Evolutionary conservation across 306 rosid species (phyloP).

Genomic region (Rosa chinensis): DNA sequence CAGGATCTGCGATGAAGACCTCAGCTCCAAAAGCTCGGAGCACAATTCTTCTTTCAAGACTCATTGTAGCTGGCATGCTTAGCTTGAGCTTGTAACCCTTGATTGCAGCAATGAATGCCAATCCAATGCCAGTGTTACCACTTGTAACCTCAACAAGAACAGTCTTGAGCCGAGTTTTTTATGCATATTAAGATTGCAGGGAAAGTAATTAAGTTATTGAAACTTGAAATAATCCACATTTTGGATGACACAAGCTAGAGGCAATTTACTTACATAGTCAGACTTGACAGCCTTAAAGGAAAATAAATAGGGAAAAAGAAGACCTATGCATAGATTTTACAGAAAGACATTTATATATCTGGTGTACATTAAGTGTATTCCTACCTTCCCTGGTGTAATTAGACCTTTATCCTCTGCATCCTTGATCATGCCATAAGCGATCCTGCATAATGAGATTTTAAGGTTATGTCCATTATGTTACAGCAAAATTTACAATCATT

Average conservation of each 20-base stretch:
- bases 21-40: slow-evolving; percentile 79
- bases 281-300: not conserved
- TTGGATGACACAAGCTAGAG: not conserved
- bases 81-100: too few relatives aligned
- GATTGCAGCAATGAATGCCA: slow-evolving; percentile 67
- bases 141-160: slow-evolving; percentile 70
- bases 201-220: slow-evolving; percentile 16
- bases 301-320: too few relatives aligned
- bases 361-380: slow-evolving; percentile 13
- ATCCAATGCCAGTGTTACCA: slow-evolving; percentile 84
- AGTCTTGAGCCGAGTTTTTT: slow-evolving; percentile 40
- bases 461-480: not conserved
- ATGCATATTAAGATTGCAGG: slow-evolving; percentile 22
- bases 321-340: too few relatives aligned
- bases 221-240: slow-evolving; percentile 26
- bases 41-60: slow-evolving; percentile 67
- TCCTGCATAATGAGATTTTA: slow-evolving; percentile 40
- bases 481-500: not conserved
- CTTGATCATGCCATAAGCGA: slow-evolving; percentile 70
- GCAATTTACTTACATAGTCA: too few relatives aligned
- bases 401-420: slow-evolving; percentile 83
- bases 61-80: slow-evolving; percentile 8
- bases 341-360: too few relatives aligned
- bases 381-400: slow-evolving; percentile 80
- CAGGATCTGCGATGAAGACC: slow-evolving; percentile 62